These are phyloP conservation scores for Leccinum sublutescens DNA, from an alignment of 768 basidiomycete genomes.

Conservation along the genomic window DNA sequence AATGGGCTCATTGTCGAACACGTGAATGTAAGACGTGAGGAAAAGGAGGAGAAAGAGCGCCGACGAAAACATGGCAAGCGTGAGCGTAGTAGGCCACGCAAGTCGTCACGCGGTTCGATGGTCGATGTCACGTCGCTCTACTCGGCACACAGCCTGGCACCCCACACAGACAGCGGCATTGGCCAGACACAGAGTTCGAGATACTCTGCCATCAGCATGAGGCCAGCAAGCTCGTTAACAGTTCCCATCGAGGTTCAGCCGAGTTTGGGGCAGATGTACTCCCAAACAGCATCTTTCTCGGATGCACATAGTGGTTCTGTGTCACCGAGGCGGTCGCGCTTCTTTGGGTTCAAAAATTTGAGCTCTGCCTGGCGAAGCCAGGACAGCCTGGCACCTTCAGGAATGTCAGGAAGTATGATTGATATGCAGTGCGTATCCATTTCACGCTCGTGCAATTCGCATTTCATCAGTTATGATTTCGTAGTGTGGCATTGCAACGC, in stretches of 20 bases:
- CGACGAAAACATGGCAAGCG: constrained; percentile 67
- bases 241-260: constrained; percentile 55
- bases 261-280: constrained; percentile 65
- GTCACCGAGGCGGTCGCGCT: constrained; percentile 68
- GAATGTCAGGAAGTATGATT: constrained; percentile 83
- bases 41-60: constrained; percentile 70
- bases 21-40: constrained; percentile 78
- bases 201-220: constrained; percentile 52
- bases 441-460: constrained; percentile 1
- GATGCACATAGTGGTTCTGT: constrained; percentile 73
- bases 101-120: constrained; percentile 67
- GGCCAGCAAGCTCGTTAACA: constrained; percentile 63
- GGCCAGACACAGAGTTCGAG: constrained; percentile 57
- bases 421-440: constrained; percentile 79
- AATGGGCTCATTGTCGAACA: constrained; percentile 90
- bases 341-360: constrained; percentile 75
- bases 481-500: constrained; percentile 74
- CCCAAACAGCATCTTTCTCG: constrained; percentile 76
- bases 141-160: constrained; percentile 57
- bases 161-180: constrained; percentile 57
- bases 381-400: constrained; percentile 79
- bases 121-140: constrained; percentile 74
- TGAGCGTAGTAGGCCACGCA: constrained; percentile 54
- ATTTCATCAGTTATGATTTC: constrained; percentile 10
- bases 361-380: constrained; percentile 74